Percentiles rank a stretch among this genome's conserved stretches.
These are phyloP conservation scores for Zopfochytrium polystomum DNA, from an alignment of 371 early-diverging fungal genomes.

Conservation along the genomic window DNA sequence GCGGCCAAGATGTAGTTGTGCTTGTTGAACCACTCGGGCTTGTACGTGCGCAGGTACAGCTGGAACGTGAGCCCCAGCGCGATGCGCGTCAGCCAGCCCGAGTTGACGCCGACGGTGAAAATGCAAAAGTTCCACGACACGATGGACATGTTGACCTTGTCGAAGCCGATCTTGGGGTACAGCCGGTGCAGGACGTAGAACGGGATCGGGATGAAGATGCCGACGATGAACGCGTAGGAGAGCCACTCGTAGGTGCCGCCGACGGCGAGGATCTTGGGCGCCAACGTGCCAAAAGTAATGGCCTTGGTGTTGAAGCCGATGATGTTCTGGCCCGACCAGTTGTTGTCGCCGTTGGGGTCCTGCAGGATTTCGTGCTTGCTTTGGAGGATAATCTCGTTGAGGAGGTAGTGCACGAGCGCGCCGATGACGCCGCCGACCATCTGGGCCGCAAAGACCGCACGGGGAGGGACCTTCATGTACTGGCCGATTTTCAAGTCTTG, in stretches of 20 bases:
- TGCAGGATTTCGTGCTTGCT: neutral
- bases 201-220: constrained; percentile 1
- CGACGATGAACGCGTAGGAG: constrained; percentile 1
- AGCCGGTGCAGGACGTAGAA: neutral
- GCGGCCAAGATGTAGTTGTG: neutral
- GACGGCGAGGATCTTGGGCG: neutral
- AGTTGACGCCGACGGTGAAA: neutral
- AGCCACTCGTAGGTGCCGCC: neutral
- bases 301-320: neutral
- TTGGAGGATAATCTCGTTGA: constrained; percentile 1
- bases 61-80: neutral
- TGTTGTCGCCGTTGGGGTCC: neutral
- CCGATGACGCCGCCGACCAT: constrained; percentile 1
- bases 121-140: neutral
- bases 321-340: constrained; percentile 2
- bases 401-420: constrained; percentile 5
- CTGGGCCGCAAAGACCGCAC: constrained; percentile 37
- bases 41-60: constrained; percentile 3
- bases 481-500: constrained; percentile 44
- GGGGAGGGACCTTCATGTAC: constrained; percentile 48
- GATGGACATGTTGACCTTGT: neutral
- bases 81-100: neutral
- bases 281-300: neutral
- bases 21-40: constrained; percentile 1
- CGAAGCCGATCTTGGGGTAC: neutral